A percentile compares a stretch with the other conserved stretches of the same genome.
These are phyloP conservation scores for Carex sylvatica DNA, from an alignment of 202 grass and related monocot genomes.

Conservation along the genomic window DNA sequence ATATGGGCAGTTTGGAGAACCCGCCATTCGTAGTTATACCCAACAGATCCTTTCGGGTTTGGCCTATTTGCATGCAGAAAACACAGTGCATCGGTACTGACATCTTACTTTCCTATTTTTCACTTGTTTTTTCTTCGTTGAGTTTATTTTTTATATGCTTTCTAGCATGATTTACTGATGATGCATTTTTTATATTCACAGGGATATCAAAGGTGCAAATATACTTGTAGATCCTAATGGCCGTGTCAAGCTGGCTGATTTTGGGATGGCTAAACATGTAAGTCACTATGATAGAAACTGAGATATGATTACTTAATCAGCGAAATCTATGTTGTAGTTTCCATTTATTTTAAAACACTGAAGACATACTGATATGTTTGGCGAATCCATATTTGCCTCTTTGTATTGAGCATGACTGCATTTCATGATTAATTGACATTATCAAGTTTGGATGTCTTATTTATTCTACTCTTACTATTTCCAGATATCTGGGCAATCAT, in stretches of 20 bases:
- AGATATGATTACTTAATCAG: constrained; percentile 5
- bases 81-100: constrained; percentile 90
- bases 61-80: constrained; percentile 91
- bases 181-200: constrained; percentile 39
- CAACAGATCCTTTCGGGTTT: constrained; percentile 95
- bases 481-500: constrained; percentile 94
- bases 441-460: constrained; percentile 25
- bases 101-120: neutral
- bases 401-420: constrained; percentile 15
- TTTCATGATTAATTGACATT: constrained; percentile 22
- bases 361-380: neutral
- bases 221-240: constrained; percentile 99
- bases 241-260: constrained; percentile 94
- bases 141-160: constrained; percentile 22
- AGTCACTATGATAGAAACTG: constrained; percentile 29
- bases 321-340: constrained; percentile 20
- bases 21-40: constrained; percentile 89
- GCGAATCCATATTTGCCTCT: neutral
- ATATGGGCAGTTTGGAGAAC: constrained; percentile 91
- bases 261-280: constrained; percentile 99
- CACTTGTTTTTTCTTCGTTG: constrained; percentile 12
- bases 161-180: constrained; percentile 26
- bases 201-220: constrained; percentile 99
- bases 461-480: constrained; percentile 31
- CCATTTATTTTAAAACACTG: constrained; percentile 13